Conservation (phyloP, 2,329 filamentous ascomycete genomes). For the Elsinoe necatrix region DNA sequence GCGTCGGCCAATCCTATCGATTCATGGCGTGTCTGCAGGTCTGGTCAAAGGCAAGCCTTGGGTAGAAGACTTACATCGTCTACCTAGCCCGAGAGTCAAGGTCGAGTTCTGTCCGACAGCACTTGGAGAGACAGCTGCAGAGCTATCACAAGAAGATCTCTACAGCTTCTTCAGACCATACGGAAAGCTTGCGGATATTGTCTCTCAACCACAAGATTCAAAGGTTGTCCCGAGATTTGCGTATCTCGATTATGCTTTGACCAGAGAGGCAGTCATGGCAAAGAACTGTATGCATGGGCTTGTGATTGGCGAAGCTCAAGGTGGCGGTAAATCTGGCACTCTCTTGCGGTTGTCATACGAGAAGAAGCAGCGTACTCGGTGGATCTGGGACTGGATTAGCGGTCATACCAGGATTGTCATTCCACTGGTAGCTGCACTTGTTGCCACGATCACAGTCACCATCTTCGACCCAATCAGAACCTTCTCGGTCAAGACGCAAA, state of each 20-base stretch:
- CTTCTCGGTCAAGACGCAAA: slow-evolving; percentile 82
- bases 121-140: slow-evolving; percentile 62
- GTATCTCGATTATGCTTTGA: slow-evolving; percentile 63
- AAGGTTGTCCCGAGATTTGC: slow-evolving; percentile 77
- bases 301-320: slow-evolving; percentile 55
- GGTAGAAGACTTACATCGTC: slow-evolving; percentile 83
- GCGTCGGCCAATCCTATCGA: slow-evolving; percentile 63
- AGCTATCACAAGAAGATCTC: slow-evolving; percentile 76
- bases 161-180: slow-evolving; percentile 84
- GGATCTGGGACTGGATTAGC: slow-evolving; percentile 79
- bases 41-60: slow-evolving; percentile 79
- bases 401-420: slow-evolving; percentile 83
- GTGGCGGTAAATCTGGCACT: slow-evolving; percentile 69
- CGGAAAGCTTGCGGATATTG: slow-evolving; percentile 82
- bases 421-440: slow-evolving; percentile 67
- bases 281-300: slow-evolving; percentile 89
- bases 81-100: slow-evolving; percentile 65
- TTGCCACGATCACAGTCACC: slow-evolving; percentile 75
- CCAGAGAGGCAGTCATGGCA: slow-evolving; percentile 74
- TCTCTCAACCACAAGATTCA: slow-evolving; percentile 72
- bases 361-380: slow-evolving; percentile 64
- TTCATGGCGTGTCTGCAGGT: slow-evolving; percentile 51
- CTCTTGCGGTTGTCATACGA: slow-evolving; percentile 77
- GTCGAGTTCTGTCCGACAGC: slow-evolving; percentile 75
- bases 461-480: slow-evolving; percentile 92